Base-by-base conservation (phyloP, 805 yeast genomes). In the Ogataea wickerhamii region DNA sequence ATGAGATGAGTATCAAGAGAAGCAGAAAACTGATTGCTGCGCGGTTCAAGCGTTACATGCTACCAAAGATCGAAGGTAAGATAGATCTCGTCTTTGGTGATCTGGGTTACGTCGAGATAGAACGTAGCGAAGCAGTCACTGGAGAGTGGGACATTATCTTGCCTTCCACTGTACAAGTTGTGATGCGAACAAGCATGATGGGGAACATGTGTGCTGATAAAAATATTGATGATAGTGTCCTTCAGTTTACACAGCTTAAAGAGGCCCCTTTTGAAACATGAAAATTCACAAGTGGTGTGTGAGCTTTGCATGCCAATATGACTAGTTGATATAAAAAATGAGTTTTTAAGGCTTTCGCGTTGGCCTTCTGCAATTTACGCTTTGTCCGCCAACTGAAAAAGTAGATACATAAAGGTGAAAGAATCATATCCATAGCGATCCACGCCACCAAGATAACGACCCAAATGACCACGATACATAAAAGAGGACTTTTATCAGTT, bases 371-470 rank as follows among this genome's bases (percentile, higher is more conserved):
- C 22, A 34, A 30, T 7, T 43, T 41, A 32, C 58, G 60, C 41
- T 57, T 61, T 7, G 53, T 63, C 63, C 48, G 55, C 13, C 53
- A 51, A 6, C 70, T 72, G 40, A 72, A 73, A 26, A 63, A 56
- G 31, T 56, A 60, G 38, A 78, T 51, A 18, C 70, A 65, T n/a
- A 75, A 45, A 5, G 82, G 78, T 39, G 74, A 49, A 5, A 66
- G 37, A 0, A 57, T 4, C 11, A 71, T 66, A 39, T 75, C 71
- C 11, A 81, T 18, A 3, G 68, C 84, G 21, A 71, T 66, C 87
- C 88, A 82, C 1, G 72, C 79, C 18, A 68, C 55, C 28, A 82
- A 51, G 12, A 82, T 80, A 70, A 48, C 80, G 57, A 12, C 87
- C 87, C 52, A 82, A 37, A 18, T 71, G 49, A 3, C 80, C 78